phyloP scores from a whole-genome alignment of 768 basidiomycete species.

The Auriculariales sp. region DNA sequence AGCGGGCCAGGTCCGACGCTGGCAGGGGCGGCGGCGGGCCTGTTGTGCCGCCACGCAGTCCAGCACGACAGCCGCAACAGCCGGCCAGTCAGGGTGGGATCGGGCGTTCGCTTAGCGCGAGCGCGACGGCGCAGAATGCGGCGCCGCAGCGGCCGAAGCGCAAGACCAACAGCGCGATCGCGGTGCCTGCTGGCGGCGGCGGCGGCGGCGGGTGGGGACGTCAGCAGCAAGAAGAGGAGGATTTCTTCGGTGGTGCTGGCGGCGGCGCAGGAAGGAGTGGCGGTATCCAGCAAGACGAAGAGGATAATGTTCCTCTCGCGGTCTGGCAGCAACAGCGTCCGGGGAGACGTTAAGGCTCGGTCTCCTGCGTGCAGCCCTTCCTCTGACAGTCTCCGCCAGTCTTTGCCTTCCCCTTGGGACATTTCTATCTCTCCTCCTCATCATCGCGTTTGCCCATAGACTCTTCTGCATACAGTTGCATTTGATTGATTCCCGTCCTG shows the following conservation, averaged over 20 bases:
- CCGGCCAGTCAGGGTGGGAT: constrained; percentile 19
- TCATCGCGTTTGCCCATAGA: too few relatives aligned
- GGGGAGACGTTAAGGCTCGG: not conserved
- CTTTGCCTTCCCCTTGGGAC: too few relatives aligned
- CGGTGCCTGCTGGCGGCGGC: constrained; percentile 17
- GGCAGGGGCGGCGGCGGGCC: too few relatives aligned
- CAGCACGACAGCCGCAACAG: constrained; percentile 26
- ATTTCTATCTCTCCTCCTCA: too few relatives aligned
- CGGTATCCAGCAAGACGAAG: too few relatives aligned
- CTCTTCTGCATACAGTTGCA: too few relatives aligned
- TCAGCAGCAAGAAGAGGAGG: constrained; percentile 20
- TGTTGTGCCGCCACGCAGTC: too few relatives aligned
- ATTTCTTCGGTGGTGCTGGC: constrained; percentile 15
- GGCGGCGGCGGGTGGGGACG: not conserved
- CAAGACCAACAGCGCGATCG: constrained; percentile 46
- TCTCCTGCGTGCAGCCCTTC: not conserved
- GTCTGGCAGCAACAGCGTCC: constrained; percentile 57
- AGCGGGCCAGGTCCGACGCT: too few relatives aligned
- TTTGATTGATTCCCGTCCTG: too few relatives aligned
- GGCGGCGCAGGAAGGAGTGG: constrained; percentile 41
- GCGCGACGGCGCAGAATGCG: constrained; percentile 25
- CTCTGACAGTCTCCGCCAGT: too few relatives aligned
- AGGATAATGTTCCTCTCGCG: constrained; percentile 71
- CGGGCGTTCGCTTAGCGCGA: constrained; percentile 65
- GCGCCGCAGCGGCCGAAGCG: constrained; percentile 27